Evolutionary conservation across 78 protist genomes (phyloP).

Genomic region (Dictyostelium capitatum): DNA sequence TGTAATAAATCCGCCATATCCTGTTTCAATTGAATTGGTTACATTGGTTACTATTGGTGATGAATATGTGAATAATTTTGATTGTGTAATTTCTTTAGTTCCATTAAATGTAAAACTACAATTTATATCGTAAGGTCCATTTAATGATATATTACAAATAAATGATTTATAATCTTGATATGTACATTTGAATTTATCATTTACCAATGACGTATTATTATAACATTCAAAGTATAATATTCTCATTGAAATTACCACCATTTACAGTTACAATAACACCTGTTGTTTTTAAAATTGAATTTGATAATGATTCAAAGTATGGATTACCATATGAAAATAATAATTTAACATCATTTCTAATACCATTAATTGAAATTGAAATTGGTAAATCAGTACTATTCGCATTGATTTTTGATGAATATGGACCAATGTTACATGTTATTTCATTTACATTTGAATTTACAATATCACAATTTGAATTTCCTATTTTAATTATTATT

Average conservation of each 20-base stretch:
- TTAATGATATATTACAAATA: not conserved
- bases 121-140: not conserved
- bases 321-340: not conserved
- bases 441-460: slow-evolving; percentile 1
- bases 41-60: not conserved
- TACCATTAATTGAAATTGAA: not conserved
- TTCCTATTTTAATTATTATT: not conserved
- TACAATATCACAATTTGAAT: not conserved
- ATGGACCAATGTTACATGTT: not conserved
- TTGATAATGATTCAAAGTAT: not conserved
- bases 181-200: not conserved
- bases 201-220: no score
- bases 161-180: not conserved
- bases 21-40: not conserved
- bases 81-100: not conserved
- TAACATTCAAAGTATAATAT: no score
- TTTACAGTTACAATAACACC: not conserved
- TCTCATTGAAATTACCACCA: not conserved
- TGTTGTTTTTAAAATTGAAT: not conserved
- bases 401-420: no score
- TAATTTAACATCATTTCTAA: not conserved
- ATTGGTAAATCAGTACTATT: not conserved
- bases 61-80: not conserved
- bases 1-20: not conserved
- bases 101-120: not conserved